Base-by-base conservation (phyloP, 1,284 basidiomycete genomes). In the Gymnopus androsaceus region DNA sequence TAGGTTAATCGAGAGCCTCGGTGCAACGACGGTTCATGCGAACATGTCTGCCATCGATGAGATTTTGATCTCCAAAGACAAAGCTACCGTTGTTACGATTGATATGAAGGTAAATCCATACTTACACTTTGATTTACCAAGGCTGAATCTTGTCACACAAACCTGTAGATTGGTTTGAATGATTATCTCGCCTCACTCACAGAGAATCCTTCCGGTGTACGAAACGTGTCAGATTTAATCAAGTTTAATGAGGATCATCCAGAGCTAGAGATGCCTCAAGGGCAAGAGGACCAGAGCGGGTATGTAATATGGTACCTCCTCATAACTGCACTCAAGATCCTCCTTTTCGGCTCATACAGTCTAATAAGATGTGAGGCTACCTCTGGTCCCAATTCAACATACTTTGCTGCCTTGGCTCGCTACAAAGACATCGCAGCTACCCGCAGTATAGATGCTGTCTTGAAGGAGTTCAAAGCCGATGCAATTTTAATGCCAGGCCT, bases 81-180 rank as follows among this genome's bases (percentile, higher is more conserved):
- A 87, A 63, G 77, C 76, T 0, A 61, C 81, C 9, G 83, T 87
- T 3, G 63, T 82, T 7, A 66, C 76, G 30, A 67, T 73, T 3
- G 84, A 87, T 59, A 84, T 86, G 68, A 87, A 86, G 75, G 84
- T 74, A 49, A 52, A n/a, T n/a, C n/a, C n/a, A n/a, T n/a, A n/a
- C n/a, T n/a, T n/a, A n/a, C n/a, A n/a, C n/a, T n/a, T n/a, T 28
- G 11, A 51, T 17, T 42, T 19, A 6, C 17, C 9, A 36, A 11
- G 14, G 48, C 23, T 17, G 7, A n/a, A 2, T 8, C 21, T 15
- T 44, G 19, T 47, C 48, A 17, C 50, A 30, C 40, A n/a, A 83
- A 87, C 58, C 84, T 86, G 68, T 86, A 86, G 75, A 83, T 74
- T 15, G 73, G 82, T 64, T 63, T 86, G 9, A 73, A 82, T 54